These are phyloP conservation scores for Mortierella alpina DNA, from an alignment of 192 early-diverging fungal genomes.

Conservation along the genomic window DNA sequence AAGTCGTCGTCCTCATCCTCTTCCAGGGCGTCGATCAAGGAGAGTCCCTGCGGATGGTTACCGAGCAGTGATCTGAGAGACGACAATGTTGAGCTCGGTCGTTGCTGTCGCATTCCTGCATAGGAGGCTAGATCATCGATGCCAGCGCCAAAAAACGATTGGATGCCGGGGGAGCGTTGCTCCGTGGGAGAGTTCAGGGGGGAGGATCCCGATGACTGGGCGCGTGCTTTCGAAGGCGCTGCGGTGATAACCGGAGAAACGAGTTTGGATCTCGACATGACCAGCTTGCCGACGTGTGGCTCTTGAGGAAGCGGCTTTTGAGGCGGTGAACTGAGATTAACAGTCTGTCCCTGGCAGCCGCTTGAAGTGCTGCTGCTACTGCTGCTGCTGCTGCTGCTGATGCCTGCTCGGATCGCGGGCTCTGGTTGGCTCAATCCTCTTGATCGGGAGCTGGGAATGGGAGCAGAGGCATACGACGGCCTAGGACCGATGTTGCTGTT, in stretches of 20 bases:
- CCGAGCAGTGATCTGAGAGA: slow-evolving; percentile 47
- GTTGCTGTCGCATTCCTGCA: slow-evolving; percentile 1
- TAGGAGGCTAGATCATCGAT: neutral
- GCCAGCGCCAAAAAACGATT: neutral
- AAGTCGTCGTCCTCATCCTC: slow-evolving; percentile 36
- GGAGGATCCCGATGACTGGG: neutral
- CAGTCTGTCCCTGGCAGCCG: neutral
- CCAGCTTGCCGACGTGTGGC: slow-evolving; percentile 6
- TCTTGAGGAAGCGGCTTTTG: slow-evolving; percentile 6
- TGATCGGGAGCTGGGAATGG: slow-evolving; percentile 30
- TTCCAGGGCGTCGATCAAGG: slow-evolving; percentile 44
- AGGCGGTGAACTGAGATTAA: slow-evolving; percentile 5
- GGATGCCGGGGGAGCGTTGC: neutral
- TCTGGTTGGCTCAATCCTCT: slow-evolving; percentile 29
- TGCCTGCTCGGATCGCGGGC: neutral
- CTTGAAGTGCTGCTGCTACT: neutral
- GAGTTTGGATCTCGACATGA: slow-evolving; percentile 49
- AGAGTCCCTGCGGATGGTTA: slow-evolving; percentile 48
- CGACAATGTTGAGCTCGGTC: slow-evolving; percentile 47
- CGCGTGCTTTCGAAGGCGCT: neutral
- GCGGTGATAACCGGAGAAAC: slow-evolving; percentile 10
- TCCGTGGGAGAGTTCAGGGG: slow-evolving; percentile 14
- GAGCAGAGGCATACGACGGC: slow-evolving; percentile 22
- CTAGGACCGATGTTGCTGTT: neutral
- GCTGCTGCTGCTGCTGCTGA: no score